Evolutionary conservation across 2,329 filamentous ascomycete genomes (phyloP).

Genomic region (Diaporthe citri): DNA sequence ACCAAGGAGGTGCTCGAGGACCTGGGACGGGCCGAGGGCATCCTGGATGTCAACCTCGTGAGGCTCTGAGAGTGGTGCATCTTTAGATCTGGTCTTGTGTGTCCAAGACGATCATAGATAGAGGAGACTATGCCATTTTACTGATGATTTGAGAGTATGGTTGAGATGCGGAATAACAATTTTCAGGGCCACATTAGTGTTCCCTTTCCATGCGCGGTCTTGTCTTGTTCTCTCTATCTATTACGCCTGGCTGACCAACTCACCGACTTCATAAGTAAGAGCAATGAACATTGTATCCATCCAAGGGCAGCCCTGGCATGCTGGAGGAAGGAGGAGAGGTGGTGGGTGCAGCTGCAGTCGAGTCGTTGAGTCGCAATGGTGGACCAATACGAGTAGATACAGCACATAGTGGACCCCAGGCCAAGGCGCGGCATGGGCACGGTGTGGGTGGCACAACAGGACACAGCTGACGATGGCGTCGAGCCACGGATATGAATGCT

Average conservation of each 20-base stretch:
- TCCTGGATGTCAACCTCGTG: slow-evolving; percentile 68
- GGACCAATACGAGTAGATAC: background rate
- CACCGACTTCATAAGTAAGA: background rate
- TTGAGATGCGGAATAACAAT: background rate
- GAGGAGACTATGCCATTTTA: background rate
- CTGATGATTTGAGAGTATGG: background rate
- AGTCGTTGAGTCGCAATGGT: background rate
- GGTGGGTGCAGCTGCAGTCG: background rate
- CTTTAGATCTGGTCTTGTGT: background rate
- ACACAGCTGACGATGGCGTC: background rate
- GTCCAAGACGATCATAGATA: background rate
- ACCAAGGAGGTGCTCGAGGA: slow-evolving; percentile 66
- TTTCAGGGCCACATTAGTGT: background rate
- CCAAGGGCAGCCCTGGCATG: background rate
- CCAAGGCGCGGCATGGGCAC: slow-evolving; percentile 9
- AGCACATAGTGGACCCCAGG: slow-evolving; percentile 8
- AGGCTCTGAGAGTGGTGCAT: slow-evolving; percentile 49
- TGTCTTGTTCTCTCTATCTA: background rate
- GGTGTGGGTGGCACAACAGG: slow-evolving; percentile 15
- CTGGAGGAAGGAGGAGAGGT: too few relatives aligned
- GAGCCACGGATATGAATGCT: background rate
- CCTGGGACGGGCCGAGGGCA: slow-evolving; percentile 63
- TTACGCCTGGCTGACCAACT: background rate
- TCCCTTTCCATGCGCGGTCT: background rate
- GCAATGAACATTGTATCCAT: background rate